Conservation (phyloP, 805 yeast genomes). For the Cyberlindnera samutprakarnensis region DNA sequence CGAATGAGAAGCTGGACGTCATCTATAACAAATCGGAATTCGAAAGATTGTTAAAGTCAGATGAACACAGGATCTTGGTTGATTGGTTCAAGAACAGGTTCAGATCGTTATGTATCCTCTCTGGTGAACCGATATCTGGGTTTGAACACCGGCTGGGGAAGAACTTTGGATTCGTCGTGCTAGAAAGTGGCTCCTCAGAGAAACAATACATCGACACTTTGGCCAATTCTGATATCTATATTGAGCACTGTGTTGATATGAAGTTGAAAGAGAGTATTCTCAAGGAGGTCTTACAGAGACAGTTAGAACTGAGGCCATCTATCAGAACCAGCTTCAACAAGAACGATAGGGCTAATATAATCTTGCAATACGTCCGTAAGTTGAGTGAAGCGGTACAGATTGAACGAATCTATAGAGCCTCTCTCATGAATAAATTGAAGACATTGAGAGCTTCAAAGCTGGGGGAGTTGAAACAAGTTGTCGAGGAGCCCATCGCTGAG, state of each 20-base stretch:
- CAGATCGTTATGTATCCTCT: constrained; percentile 49
- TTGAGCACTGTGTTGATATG: constrained; percentile 43
- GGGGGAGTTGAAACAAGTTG: constrained; percentile 10
- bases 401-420: constrained; percentile 52
- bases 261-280: constrained; percentile 34
- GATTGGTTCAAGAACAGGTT: constrained; percentile 65
- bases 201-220: constrained; percentile 39
- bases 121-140: constrained; percentile 35
- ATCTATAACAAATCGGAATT: constrained; percentile 45
- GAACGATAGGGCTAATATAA: constrained; percentile 37
- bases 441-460: constrained; percentile 4
- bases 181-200: constrained; percentile 34
- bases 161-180: constrained; percentile 28
- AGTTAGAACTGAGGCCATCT: constrained; percentile 19
- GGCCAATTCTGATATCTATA: constrained; percentile 43
- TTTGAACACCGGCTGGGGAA: constrained; percentile 13
- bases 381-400: constrained; percentile 59
- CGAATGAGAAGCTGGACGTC: constrained; percentile 39
- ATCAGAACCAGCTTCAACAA: constrained; percentile 23
- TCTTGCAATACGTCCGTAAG: constrained; percentile 38
- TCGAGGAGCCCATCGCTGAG: constrained; percentile 3
- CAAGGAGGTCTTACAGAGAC: constrained; percentile 24
- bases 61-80: constrained; percentile 57
- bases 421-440: constrained; percentile 16
- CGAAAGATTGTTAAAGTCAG: constrained; percentile 33